Base-by-base conservation (phyloP, 495 filamentous ascomycete genomes). In the Tuber magnatum region DNA sequence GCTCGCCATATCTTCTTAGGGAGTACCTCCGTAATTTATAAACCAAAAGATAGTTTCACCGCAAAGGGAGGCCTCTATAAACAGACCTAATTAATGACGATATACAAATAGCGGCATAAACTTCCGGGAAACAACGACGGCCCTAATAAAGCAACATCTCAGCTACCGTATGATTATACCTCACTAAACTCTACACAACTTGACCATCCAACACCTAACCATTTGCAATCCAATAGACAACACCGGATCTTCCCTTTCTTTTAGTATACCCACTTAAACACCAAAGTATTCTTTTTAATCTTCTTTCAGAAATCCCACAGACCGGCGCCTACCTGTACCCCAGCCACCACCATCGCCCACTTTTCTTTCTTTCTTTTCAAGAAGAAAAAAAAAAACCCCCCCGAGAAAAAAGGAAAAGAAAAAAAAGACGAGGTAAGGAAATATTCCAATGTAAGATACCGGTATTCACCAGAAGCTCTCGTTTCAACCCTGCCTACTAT, bases 381-480 rank as follows among this genome's bases (percentile, higher is more conserved):
- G 48, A 35, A 32, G 7, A 28, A 18, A 65, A 28, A 56, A 56
- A 65, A 6, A 18, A 6, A 32, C n/a, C n/a, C n/a, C n/a, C n/a
- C n/a, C n/a, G n/a, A n/a, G n/a, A n/a, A n/a, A 28, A 56, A 56
- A 65, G 4, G 14, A 6, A 32, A 32, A 32, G 14, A 14, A 18
- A 32, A 65, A 9, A 24, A 12, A 28, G 12, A n/a, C n/a, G n/a
- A n/a, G 10, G 28, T 16, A 32, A 65, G 56, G 28, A 74, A 74
- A 74, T 51, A 74, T 35, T 22, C 65, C 24, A 69, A 75, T 39
- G 71, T 38, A 51, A 46, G 44, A 69, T 65, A 65, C n/a, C 28
- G 28, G 9, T 65, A 32, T 65, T 65, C 0, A 71, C 73, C 73
- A 75, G 22, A 75, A 75, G 70, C 20, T n/a, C 35, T 70, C 69